phyloP scores from a whole-genome alignment of 148 eudicot genomes.

The Arctostaphylos glauca region DNA sequence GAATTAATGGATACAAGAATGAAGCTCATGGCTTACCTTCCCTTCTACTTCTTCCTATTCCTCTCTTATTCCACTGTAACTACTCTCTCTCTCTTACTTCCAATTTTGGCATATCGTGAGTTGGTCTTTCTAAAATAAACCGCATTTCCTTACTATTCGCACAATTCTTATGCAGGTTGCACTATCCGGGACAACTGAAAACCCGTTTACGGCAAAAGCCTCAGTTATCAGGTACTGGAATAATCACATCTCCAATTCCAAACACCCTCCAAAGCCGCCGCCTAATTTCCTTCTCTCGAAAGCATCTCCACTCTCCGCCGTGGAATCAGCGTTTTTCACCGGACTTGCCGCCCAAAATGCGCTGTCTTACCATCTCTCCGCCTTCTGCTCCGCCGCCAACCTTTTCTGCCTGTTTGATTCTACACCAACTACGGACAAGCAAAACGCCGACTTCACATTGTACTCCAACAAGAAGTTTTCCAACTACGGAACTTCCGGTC shows the following conservation, averaged over 20 bases:
- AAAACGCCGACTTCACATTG: slow-evolving; percentile 38
- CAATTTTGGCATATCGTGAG: neutral
- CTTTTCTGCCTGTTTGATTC: slow-evolving; percentile 51
- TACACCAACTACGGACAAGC: neutral
- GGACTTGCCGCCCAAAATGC: slow-evolving; percentile 48
- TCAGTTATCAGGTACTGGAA: slow-evolving; percentile 81
- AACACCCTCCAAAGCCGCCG: slow-evolving; percentile 33
- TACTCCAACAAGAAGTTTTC: slow-evolving; percentile 59
- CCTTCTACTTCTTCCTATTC: slow-evolving; percentile 24
- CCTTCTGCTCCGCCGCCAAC: slow-evolving; percentile 76
- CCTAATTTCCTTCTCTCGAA: slow-evolving; percentile 58
- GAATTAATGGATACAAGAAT: slow-evolving; percentile 27
- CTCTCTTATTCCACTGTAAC: slow-evolving; percentile 30
- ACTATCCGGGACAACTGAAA: slow-evolving; percentile 27
- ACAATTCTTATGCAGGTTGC: slow-evolving; percentile 40
- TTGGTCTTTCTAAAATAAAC: neutral
- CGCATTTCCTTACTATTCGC: neutral
- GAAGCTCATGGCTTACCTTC: slow-evolving; percentile 23
- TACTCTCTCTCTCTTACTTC: slow-evolving; percentile 7
- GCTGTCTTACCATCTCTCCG: slow-evolving; percentile 45
- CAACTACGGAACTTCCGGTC: slow-evolving; percentile 45
- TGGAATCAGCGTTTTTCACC: slow-evolving; percentile 44
- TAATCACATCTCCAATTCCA: slow-evolving; percentile 48
- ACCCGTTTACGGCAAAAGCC: slow-evolving; percentile 78
- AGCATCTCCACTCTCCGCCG: slow-evolving; percentile 67